Conservation (phyloP, 306 rosid genomes). For the Cicer judaicum region DNA sequence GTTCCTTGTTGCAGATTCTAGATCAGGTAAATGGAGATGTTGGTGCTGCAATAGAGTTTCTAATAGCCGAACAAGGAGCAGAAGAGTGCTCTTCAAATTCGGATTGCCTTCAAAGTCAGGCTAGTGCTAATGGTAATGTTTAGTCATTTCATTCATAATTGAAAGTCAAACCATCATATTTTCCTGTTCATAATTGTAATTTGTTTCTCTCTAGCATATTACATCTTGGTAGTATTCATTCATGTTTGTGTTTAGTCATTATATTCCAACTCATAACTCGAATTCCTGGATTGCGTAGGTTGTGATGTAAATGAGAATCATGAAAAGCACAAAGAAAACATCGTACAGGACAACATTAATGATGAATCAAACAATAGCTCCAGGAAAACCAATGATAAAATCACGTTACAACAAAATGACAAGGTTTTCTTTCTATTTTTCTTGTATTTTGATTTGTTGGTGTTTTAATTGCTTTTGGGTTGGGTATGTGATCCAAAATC, state of each 20-base stretch:
- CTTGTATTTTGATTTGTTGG: constrained; percentile 15
- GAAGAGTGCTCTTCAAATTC: constrained; percentile 56
- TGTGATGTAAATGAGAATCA: constrained; percentile 41
- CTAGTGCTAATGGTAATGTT: constrained; percentile 58
- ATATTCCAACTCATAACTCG: constrained; percentile 16
- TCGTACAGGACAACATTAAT: constrained; percentile 43
- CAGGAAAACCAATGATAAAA: constrained; percentile 37
- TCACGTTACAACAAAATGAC: constrained; percentile 51
- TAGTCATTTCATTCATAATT: constrained; percentile 30
- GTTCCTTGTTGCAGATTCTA: constrained; percentile 59
- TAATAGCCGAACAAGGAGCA: constrained; percentile 71
- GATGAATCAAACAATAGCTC: constrained; percentile 45
- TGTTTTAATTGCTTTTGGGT: neutral
- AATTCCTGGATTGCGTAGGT: constrained; percentile 47
- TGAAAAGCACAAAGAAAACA: constrained; percentile 46
- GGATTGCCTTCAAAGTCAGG: constrained; percentile 51
- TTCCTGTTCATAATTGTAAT: constrained; percentile 19
- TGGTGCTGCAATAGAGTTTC: constrained; percentile 79
- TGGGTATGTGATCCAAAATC: constrained; percentile 20
- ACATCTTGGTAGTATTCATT: neutral
- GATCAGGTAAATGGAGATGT: constrained; percentile 71
- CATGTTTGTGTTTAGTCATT: constrained; percentile 28
- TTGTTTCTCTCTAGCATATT: neutral
- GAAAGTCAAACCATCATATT: constrained; percentile 29
- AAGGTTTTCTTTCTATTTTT: constrained; percentile 54